Conservation (phyloP, 2,329 filamentous ascomycete genomes). For the Curvularia lunata region DNA sequence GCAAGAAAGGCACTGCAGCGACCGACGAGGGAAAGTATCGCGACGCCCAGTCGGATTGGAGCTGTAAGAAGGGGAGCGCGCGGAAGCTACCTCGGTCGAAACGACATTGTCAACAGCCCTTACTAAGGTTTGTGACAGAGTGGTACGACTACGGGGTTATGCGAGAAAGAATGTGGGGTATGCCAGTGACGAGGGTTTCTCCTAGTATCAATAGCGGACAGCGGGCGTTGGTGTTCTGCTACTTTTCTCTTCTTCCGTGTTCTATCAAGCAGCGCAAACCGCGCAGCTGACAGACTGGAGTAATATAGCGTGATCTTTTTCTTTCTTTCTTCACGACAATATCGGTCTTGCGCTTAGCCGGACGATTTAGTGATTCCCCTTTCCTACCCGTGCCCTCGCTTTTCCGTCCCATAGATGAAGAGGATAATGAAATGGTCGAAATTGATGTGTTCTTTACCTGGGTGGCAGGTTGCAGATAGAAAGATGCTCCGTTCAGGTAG, state of each 20-base stretch:
- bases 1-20: conserved; percentile 82
- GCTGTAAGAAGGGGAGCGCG: conserved; percentile 50
- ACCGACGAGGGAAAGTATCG: conserved; percentile 93
- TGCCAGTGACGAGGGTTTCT: background rate
- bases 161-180: background rate
- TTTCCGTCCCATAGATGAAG: background rate
- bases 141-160: background rate
- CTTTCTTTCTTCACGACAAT: background rate
- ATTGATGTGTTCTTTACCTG: background rate
- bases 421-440: background rate
- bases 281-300: background rate
- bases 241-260: background rate
- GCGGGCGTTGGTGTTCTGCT: conserved; percentile 2
- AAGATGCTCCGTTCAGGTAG: background rate
- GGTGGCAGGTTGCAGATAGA: background rate
- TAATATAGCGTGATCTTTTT: background rate
- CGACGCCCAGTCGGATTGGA: conserved; percentile 60
- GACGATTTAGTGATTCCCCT: background rate
- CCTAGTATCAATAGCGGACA: background rate
- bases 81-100: conserved; percentile 75
- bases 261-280: background rate
- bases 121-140: conserved; percentile 51
- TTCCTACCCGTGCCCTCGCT: background rate
- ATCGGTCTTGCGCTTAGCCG: background rate
- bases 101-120: conserved; percentile 82